Conservation (phyloP, 192 early-diverging fungal genomes). For the Coemansia sp. region DNA sequence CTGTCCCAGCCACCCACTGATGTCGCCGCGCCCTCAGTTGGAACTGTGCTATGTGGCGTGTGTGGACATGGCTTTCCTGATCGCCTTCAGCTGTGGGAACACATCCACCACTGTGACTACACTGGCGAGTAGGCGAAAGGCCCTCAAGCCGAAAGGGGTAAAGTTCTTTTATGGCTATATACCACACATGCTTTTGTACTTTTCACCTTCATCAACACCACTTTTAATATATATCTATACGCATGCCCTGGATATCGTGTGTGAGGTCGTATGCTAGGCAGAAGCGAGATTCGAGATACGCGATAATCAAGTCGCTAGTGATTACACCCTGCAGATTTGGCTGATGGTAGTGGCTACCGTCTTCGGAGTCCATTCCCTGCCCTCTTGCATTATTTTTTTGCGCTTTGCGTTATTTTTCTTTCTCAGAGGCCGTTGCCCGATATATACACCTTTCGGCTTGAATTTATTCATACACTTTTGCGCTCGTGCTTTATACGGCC, state of each 20-base stretch:
- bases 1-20: neutral
- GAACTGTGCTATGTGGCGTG: constrained; percentile 32
- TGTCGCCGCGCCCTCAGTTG: neutral
- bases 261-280: neutral
- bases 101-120: constrained; percentile 42
- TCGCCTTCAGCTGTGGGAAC: constrained; percentile 41
- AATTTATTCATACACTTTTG: constrained; percentile 11
- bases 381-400: neutral
- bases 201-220: neutral
- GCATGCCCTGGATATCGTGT: neutral
- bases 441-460: neutral
- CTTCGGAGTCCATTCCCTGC: neutral
- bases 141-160: neutral
- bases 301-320: neutral
- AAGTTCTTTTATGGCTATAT: neutral
- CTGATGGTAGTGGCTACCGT: neutral
- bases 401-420: neutral
- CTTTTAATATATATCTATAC: neutral
- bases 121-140: constrained; percentile 18
- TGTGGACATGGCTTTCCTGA: constrained; percentile 31
- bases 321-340: neutral
- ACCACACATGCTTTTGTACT: neutral
- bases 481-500: neutral
- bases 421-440: neutral
- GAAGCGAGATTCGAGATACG: neutral